Conservation (phyloP, 2,329 filamentous ascomycete species). For the Amylocarpus encephaloides region DNA sequence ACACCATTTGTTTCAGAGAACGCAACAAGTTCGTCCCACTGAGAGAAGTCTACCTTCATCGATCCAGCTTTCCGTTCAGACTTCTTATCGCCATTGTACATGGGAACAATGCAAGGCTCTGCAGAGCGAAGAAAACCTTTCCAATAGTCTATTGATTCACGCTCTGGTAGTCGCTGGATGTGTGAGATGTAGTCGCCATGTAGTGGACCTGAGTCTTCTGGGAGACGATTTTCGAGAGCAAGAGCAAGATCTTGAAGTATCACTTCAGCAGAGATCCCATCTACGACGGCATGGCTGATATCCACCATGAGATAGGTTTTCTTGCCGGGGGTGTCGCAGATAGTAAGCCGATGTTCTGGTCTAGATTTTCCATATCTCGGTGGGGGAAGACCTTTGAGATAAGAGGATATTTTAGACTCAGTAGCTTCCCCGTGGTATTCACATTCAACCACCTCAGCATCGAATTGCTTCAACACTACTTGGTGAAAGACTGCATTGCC, state of each 20-base stretch:
- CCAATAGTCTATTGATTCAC: not conserved
- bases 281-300: not conserved
- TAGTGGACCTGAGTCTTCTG: not conserved
- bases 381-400: too few species aligned
- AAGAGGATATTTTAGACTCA: too few species aligned
- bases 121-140: not conserved
- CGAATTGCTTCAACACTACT: too few species aligned
- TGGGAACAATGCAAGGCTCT: not conserved
- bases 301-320: not conserved
- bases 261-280: not conserved
- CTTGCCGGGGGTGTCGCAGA: too few species aligned
- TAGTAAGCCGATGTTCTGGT: too few species aligned
- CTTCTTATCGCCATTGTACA: conserved; percentile 1
- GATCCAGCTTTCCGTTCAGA: not conserved
- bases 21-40: not conserved
- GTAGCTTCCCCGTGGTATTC: too few species aligned
- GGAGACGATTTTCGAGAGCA: not conserved
- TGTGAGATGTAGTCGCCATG: not conserved
- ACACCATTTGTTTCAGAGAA: conserved; percentile 20
- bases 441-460: too few species aligned
- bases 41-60: conserved; percentile 1
- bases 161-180: conserved; percentile 1
- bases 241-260: not conserved
- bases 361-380: too few species aligned
- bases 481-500: too few species aligned